Evolutionary conservation across 345 rosid genomes (phyloP), one percentile per base, ranked within the genome.

Genomic region (Gossypium rotundifolium): DNA sequence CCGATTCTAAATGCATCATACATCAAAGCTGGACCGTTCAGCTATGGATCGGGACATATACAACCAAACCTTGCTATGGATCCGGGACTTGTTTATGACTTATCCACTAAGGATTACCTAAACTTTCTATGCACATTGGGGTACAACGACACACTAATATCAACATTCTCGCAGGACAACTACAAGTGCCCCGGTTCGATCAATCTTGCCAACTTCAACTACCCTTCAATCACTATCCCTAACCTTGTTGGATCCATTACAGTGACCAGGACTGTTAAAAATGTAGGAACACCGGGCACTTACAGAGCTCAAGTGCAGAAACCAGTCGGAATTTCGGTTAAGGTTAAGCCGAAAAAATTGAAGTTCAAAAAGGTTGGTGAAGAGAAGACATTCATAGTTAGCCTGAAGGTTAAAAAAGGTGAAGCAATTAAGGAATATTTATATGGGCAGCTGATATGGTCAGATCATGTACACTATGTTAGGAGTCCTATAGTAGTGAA

Each of bases 41-140:
- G 84, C 75, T 90, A 80, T 2, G 98, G 98, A 12, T 87, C 97
- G n/a, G 99, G 99, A 70, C 97, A 95, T 66, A 79, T 90, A 13
- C 88, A 84, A 64, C 99, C 99, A 74, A 93, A 90, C 80, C 83
- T 70, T 7, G 99, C 97, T 3, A 73, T 85, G 80, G 87, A 91
- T 81, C 98, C 98, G 0, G 97, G 99, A 38, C 72, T 95, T 49
- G 88, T 95, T 48, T 95, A 91, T 46, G 97, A 93, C 78, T 74
- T 83, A 48, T 22, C 76, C 7, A 49, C 70, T 33, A 75, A 65
- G 10, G 94, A 95, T 81, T 91, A 95, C 85, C 81, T 90, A 70
- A 84, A 85, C 78, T 90, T 91, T 76, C 83, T 95, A 22, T 95
- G 98, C 69, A 81, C 90, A n/a, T 68, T 81, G 16, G 90, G 94